phyloP scores from a whole-genome alignment of 2,329 filamentous ascomycete species.

The Colletotrichum costaricense region DNA sequence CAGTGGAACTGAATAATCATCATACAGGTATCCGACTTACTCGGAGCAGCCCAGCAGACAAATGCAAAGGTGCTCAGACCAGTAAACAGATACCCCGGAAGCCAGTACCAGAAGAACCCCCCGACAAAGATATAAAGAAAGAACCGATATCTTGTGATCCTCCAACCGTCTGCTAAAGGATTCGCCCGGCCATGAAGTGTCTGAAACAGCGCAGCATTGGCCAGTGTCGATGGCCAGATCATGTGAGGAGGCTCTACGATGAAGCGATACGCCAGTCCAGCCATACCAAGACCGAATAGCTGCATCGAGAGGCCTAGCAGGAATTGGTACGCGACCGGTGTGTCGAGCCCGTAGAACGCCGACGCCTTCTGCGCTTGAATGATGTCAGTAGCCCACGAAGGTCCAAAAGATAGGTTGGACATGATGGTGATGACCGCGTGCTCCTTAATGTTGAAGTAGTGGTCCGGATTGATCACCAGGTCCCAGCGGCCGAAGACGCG shows the following conservation, averaged over 20 bases:
- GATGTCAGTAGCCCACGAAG: constrained; percentile 56
- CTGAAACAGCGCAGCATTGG: constrained; percentile 54
- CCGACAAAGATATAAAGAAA: constrained; percentile 50
- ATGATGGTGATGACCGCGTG: constrained; percentile 63
- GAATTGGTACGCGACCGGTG: constrained; percentile 55
- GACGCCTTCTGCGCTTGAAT: constrained; percentile 56
- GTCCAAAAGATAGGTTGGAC: constrained; percentile 60
- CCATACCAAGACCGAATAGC: constrained; percentile 60
- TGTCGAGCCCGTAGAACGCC: constrained; percentile 52
- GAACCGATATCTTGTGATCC: constrained; percentile 47
- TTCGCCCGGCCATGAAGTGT: constrained; percentile 54
- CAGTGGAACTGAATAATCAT: constrained; percentile 25
- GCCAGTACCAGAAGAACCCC: constrained; percentile 61
- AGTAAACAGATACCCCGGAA: constrained; percentile 57
- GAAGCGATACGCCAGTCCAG: constrained; percentile 53
- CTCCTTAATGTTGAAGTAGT: constrained; percentile 63
- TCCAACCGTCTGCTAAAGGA: constrained; percentile 47
- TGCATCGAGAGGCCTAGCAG: constrained; percentile 58
- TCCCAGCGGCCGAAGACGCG: constrained; percentile 43
- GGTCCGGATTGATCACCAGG: constrained; percentile 58
- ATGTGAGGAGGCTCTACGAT: constrained; percentile 56
- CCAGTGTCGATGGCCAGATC: constrained; percentile 60
- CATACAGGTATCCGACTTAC: constrained; percentile 34
- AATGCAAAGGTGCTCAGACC: constrained; percentile 57
- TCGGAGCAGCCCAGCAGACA: constrained; percentile 58